Evolutionary conservation across 164 flowering plant genomes (phyloP).

Genomic region (Nymphaea colorata): DNA sequence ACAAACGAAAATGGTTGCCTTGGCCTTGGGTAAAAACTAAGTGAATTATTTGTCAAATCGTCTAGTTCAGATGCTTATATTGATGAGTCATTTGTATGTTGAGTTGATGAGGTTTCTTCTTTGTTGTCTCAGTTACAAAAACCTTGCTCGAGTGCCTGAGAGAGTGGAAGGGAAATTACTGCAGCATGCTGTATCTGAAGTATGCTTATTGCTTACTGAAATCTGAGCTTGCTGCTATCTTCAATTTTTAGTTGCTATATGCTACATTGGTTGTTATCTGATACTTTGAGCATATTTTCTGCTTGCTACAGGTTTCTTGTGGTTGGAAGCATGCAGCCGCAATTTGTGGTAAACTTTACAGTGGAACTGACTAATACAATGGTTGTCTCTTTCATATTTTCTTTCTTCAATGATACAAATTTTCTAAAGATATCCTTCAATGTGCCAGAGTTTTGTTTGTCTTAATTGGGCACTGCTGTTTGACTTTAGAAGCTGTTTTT

Average conservation of each 20-base stretch:
- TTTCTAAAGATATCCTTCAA: no score
- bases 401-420: no score
- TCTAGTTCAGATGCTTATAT: not conserved
- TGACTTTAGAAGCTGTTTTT: no score
- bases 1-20: constrained; percentile 99
- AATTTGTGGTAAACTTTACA: constrained; percentile 46
- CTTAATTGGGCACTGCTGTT: no score
- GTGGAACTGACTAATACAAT: no score
- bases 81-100: not conserved
- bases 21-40: constrained; percentile 65
- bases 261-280: not conserved
- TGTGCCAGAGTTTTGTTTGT: no score
- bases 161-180: constrained; percentile 72
- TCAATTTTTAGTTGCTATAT: not conserved
- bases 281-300: not conserved
- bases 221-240: not conserved
- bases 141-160: constrained; percentile 44
- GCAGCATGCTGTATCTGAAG: constrained; percentile 47
- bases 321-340: constrained; percentile 99
- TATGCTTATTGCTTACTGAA: constrained; percentile 12
- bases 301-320: constrained; percentile 61
- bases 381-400: no score
- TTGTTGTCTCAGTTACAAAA: constrained; percentile 33
- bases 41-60: not conserved
- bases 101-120: not conserved